Base-by-base conservation (phyloP, 768 basidiomycete genomes). In the Crassisporium funariophilum region DNA sequence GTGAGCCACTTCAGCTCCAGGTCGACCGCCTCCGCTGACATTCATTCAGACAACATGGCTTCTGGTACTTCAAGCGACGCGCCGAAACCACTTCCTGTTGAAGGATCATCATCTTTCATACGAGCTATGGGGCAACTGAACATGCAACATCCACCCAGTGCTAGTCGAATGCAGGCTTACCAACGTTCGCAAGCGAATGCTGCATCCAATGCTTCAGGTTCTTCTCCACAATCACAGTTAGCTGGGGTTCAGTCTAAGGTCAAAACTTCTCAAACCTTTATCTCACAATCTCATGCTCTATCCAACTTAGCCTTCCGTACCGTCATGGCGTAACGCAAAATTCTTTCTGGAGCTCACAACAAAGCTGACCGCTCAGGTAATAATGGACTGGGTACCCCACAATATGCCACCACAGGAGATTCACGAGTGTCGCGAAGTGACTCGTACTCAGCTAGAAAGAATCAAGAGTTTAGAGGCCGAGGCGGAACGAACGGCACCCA, bases 381-480 rank as follows among this genome's bases (percentile, higher is more conserved):
- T 56, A 5, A 46, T 50, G 3, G 31, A 49, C n/a, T 65, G 59
- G 59, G 46, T 36, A 13, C 50, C 57, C 11, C 50, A 44, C 17
- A 11, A 13, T 3, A 19, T 61, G 7, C 40, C 61, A 2, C 36
- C 46, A 11, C 38, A 34, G 21, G 54, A 60, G 35, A 25, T 35
- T 9, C 12, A 44, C 9, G 37, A 51, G 10, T 43, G 48, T 22
- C 46, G 47, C 3, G 29, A 20, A 15, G 37, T 47, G 2, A 61
- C 56, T 11, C 49, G 41, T 12, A 38, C 27, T 12, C 46, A 48
- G 3, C 35, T 65, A 5, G 25, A 36, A 17, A 45, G 36, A 13
- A 60, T 65, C 41, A 53, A 38, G 20, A n/a, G 16, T 5, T 47
- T 64, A 31, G 60, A 63, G 36, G 41, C 24, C 3, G 39, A 29